Conservation (phyloP, 2,329 filamentous ascomycete species). For the Emydomyces testavorans region DNA sequence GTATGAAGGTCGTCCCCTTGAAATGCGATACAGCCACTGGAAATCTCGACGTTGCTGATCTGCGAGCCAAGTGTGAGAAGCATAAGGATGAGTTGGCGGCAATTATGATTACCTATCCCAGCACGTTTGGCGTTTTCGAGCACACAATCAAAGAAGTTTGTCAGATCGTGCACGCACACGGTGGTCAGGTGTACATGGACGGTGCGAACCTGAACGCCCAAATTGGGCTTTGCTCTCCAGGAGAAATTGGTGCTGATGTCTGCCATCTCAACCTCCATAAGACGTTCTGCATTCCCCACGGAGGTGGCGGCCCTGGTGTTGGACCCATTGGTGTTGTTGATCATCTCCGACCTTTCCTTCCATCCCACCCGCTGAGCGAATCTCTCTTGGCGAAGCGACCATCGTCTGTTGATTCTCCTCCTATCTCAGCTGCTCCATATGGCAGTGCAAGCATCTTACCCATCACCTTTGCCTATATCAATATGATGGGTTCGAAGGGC, state of each 20-base stretch:
- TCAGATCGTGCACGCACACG: conserved; percentile 71
- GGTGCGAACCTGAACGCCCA: conserved; percentile 98
- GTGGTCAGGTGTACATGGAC: conserved; percentile 96
- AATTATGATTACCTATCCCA: conserved; percentile 95
- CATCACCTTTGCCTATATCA: conserved; percentile 91
- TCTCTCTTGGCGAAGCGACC: conserved; percentile 31
- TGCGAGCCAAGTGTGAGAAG: conserved; percentile 80
- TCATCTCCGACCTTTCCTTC: conserved; percentile 66
- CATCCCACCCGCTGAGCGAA: conserved; percentile 54
- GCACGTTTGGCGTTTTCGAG: conserved; percentile 91
- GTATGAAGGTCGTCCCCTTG: conserved; percentile 84
- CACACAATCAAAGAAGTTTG: conserved; percentile 77
- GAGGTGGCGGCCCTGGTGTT: conserved; percentile 84
- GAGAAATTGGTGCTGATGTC: conserved; percentile 89
- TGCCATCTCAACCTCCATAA: conserved; percentile 98
- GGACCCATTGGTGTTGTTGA: conserved; percentile 85
- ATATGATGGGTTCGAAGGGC: conserved; percentile 76
- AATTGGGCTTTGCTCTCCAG: conserved; percentile 87
- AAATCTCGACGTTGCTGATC: conserved; percentile 76
- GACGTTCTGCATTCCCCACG: conserved; percentile 97
- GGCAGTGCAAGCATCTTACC: conserved; percentile 86
- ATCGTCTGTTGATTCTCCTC: conserved; percentile 42
- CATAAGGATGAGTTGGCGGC: conserved; percentile 74
- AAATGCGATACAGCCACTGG: conserved; percentile 82
- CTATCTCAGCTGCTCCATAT: conserved; percentile 68